Conservation (phyloP, 768 basidiomycete genomes). For the Suillus bovinus region DNA sequence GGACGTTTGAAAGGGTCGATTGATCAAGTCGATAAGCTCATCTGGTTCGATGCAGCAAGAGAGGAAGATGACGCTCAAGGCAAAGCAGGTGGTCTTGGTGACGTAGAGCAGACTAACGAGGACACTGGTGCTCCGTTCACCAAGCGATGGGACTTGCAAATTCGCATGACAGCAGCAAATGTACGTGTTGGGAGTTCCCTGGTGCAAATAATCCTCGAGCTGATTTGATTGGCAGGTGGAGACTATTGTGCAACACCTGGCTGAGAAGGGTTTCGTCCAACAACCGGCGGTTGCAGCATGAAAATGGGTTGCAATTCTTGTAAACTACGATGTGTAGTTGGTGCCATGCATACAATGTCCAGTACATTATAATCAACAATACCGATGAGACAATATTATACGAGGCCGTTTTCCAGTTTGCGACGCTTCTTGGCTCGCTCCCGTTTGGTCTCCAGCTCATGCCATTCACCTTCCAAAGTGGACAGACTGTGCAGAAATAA, state of each 20-base stretch:
- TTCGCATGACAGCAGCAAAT: conserved; percentile 83
- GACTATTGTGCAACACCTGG: conserved; percentile 81
- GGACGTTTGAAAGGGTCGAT: conserved; percentile 90
- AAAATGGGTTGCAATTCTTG: conserved; percentile 11
- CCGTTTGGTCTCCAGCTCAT: conserved; percentile 93
- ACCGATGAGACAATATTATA: conserved; percentile 7
- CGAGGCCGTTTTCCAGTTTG: conserved; percentile 54
- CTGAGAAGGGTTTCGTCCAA: conserved; percentile 67
- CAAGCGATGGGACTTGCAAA: conserved; percentile 95
- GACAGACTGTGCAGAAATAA: conserved; percentile 53
- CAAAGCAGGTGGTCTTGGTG: conserved; percentile 91
- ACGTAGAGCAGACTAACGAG: conserved; percentile 80
- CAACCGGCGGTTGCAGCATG: conserved; percentile 25
- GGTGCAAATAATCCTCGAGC: not conserved
- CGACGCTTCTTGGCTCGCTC: conserved; percentile 82
- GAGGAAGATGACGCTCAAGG: conserved; percentile 94
- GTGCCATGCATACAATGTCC: conserved; percentile 19
- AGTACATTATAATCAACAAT: conserved; percentile 29
- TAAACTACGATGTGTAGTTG: conserved; percentile 12
- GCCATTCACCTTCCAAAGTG: conserved; percentile 91
- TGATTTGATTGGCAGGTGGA: conserved; percentile 57
- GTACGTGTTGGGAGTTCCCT: conserved; percentile 43
- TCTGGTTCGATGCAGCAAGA: conserved; percentile 85
- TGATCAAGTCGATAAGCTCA: conserved; percentile 93
- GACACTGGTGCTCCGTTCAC: conserved; percentile 90